These are phyloP conservation scores for Phalaenopsis aphrodite DNA, from an alignment of 106 monocot genomes.

Conservation along the genomic window DNA sequence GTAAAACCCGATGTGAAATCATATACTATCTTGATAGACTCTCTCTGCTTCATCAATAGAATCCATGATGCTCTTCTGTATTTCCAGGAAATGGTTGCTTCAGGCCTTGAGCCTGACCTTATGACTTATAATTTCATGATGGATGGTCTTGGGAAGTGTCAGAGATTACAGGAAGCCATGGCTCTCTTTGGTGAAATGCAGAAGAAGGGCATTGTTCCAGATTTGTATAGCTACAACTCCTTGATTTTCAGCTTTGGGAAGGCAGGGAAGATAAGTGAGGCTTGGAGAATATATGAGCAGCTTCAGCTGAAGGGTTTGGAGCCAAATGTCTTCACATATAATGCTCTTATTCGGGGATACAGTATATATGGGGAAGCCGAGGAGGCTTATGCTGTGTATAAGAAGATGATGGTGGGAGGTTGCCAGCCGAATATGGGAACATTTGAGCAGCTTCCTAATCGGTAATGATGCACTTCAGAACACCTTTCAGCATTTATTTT, in stretches of 20 bases:
- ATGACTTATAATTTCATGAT: constrained; percentile 75
- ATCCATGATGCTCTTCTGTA: constrained; percentile 53
- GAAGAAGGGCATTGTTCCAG: constrained; percentile 59
- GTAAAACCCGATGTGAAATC: constrained; percentile 76
- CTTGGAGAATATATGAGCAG: constrained; percentile 75
- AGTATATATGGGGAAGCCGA: constrained; percentile 51
- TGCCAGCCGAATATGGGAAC: constrained; percentile 83
- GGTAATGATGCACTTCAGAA: background rate
- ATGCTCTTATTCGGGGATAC: constrained; percentile 84
- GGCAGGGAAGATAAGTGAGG: constrained; percentile 63
- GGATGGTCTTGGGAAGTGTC: constrained; percentile 58
- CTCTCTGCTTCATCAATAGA: constrained; percentile 35
- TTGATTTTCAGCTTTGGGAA: constrained; percentile 73
- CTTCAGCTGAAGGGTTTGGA: constrained; percentile 55
- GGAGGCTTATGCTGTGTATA: constrained; percentile 60
- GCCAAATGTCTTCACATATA: constrained; percentile 93
- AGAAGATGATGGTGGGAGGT: constrained; percentile 64
- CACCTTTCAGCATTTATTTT: background rate
- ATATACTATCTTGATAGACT: constrained; percentile 65
- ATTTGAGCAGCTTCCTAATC: constrained; percentile 77
- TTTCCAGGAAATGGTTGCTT: constrained; percentile 49
- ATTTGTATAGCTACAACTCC: constrained; percentile 89
- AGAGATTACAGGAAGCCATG: constrained; percentile 57
- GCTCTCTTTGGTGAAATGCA: constrained; percentile 71
- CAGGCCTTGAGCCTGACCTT: constrained; percentile 70